Conservation (phyloP, 148 eudicot species). For the Rhododendron williamsianum region DNA sequence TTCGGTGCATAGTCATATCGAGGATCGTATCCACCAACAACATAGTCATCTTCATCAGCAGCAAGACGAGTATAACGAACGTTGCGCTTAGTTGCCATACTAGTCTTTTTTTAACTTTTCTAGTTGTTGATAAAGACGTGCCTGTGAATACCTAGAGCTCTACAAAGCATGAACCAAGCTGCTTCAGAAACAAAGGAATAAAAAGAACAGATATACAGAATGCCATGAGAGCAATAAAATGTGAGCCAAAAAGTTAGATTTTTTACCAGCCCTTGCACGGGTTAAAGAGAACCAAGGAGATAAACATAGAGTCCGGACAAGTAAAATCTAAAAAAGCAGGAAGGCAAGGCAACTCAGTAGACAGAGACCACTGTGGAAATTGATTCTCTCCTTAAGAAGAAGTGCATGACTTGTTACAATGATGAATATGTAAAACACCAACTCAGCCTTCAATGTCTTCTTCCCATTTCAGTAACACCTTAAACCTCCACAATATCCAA, state of each 20-base stretch:
- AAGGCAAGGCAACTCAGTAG: background rate
- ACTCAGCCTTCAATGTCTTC: background rate
- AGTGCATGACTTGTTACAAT: too few species aligned
- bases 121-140: too few species aligned
- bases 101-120: background rate
- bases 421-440: too few species aligned
- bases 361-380: background rate
- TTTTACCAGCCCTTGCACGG: background rate
- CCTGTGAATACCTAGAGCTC: background rate
- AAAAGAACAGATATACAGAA: background rate
- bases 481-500: background rate
- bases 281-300: background rate
- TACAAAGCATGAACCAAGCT: background rate
- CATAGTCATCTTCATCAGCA: constrained; percentile 40
- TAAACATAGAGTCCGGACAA: background rate
- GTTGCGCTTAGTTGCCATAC: constrained; percentile 72
- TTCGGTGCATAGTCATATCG: constrained; percentile 74
- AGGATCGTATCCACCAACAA: constrained; percentile 45
- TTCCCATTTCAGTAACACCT: background rate
- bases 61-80: constrained; percentile 62
- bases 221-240: background rate
- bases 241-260: background rate
- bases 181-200: constrained; percentile 5
- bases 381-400: too few species aligned
- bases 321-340: background rate